phyloP scores from a whole-genome alignment of 257 asterid genomes.

The Ilex aquifolium region DNA sequence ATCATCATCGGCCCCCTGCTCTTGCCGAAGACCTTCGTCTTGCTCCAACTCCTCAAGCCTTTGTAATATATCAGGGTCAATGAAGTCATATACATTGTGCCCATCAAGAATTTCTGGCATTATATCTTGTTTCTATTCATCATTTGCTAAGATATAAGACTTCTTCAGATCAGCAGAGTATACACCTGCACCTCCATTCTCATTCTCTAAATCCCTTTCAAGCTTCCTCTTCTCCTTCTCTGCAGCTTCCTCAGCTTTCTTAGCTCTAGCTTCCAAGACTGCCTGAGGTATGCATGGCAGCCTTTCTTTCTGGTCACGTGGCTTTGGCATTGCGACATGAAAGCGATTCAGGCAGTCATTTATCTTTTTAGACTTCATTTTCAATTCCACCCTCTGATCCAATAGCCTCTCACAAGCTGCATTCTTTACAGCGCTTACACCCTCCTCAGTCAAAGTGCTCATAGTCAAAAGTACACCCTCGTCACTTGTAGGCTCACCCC shows the following conservation, averaged over 20 bases:
- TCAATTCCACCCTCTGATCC: conserved; percentile 86
- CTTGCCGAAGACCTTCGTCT: conserved; percentile 77
- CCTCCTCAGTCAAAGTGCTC: conserved; percentile 91
- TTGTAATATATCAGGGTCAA: conserved; percentile 81
- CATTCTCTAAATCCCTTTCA: conserved; percentile 86
- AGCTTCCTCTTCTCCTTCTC: conserved; percentile 67
- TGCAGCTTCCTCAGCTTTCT: conserved; percentile 43
- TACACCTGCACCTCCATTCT: conserved; percentile 99
- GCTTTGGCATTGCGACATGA: conserved; percentile 90
- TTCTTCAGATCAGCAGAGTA: conserved; percentile 94
- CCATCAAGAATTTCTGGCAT: conserved; percentile 92
- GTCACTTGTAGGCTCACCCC: conserved; percentile 71
- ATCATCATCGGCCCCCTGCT: conserved; percentile 61
- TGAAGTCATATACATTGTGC: conserved; percentile 85
- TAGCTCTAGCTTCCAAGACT: conserved; percentile 71
- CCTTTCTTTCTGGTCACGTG: conserved; percentile 85
- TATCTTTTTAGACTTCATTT: conserved; percentile 86
- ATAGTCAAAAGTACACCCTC: conserved; percentile 69
- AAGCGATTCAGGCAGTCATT: conserved; percentile 85
- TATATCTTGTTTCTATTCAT: conserved; percentile 85
- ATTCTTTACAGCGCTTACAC: conserved; percentile 85
- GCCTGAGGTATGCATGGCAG: conserved; percentile 78
- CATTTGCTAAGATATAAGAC: conserved; percentile 68
- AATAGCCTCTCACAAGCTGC: conserved; percentile 89
- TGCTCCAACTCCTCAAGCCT: conserved; percentile 90